These are phyloP conservation scores for Candida khao-thaluensis DNA, from an alignment of 805 yeast species.

Conservation along the genomic window DNA sequence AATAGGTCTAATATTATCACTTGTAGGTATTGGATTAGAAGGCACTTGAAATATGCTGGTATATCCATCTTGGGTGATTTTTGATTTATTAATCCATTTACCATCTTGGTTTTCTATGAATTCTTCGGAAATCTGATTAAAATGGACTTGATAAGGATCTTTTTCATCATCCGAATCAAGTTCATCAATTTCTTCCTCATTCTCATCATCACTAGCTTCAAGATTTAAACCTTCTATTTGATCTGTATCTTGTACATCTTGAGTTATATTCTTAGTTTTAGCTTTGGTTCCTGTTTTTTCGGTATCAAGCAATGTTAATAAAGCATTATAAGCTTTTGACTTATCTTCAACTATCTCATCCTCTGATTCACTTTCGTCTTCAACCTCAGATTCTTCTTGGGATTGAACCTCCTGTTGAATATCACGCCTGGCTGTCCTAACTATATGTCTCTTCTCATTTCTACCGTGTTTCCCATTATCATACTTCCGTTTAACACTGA, in stretches of 20 bases:
- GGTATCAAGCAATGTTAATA: slow-evolving; percentile 57
- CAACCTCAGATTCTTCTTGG: slow-evolving; percentile 6
- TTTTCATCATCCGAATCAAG: slow-evolving; percentile 38
- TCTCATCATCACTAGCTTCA: slow-evolving; percentile 21
- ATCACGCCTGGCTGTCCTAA: slow-evolving; percentile 49
- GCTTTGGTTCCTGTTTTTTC: slow-evolving; percentile 28
- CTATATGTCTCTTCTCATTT: slow-evolving; percentile 56
- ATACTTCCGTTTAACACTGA: too few relatives aligned
- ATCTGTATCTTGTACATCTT: slow-evolving; percentile 26
- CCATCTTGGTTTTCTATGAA: slow-evolving; percentile 24
- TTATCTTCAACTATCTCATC: slow-evolving; percentile 21
- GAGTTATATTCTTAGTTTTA: slow-evolving; percentile 12
- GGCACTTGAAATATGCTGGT: slow-evolving; percentile 33
- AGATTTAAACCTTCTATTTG: slow-evolving; percentile 34
- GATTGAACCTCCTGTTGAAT: slow-evolving; percentile 9
- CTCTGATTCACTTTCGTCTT: slow-evolving; percentile 17
- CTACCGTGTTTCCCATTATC: slow-evolving; percentile 45
- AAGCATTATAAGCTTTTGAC: slow-evolving; percentile 62
- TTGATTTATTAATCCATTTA: slow-evolving; percentile 29
- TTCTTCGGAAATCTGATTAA: slow-evolving; percentile 50
- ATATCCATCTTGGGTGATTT: slow-evolving; percentile 24
- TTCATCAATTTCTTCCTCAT: slow-evolving; percentile 22
- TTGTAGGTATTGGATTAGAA: slow-evolving; percentile 19
- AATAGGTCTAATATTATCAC: slow-evolving; percentile 8
- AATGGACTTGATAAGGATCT: slow-evolving; percentile 82